Evolutionary conservation across 306 rosid genomes (phyloP).

Genomic region (Cicer chorassanicum): DNA sequence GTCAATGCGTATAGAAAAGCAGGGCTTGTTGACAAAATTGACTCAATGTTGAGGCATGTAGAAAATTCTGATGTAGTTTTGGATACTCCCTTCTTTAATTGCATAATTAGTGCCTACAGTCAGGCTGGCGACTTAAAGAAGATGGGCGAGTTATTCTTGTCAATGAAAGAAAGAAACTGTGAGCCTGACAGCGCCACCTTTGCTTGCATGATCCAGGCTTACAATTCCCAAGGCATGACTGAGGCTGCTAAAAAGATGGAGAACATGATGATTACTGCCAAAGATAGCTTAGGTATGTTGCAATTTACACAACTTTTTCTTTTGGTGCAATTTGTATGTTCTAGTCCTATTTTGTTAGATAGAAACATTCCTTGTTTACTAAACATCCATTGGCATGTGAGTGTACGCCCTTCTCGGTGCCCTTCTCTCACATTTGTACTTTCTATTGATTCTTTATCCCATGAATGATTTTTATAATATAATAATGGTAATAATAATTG

Average conservation of each 20-base stretch:
- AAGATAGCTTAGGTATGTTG: slow-evolving; percentile 52
- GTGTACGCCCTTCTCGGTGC: background rate
- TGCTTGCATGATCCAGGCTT: slow-evolving; percentile 74
- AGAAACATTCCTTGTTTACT: slow-evolving; percentile 16
- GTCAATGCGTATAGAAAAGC: slow-evolving; percentile 77
- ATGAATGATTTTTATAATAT: slow-evolving; percentile 22
- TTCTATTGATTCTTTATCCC: slow-evolving; percentile 24
- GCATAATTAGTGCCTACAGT: slow-evolving; percentile 77
- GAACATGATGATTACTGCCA: slow-evolving; percentile 53
- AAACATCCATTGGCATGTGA: slow-evolving; percentile 7
- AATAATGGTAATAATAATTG: too few species aligned
- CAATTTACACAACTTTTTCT: slow-evolving; percentile 35
- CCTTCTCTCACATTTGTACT: background rate
- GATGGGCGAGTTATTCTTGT: slow-evolving; percentile 67
- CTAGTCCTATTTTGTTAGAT: background rate
- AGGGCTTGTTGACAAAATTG: slow-evolving; percentile 63
- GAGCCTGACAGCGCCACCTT: slow-evolving; percentile 71
- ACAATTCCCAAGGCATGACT: slow-evolving; percentile 68
- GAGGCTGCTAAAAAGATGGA: slow-evolving; percentile 70
- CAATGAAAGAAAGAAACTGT: slow-evolving; percentile 73
- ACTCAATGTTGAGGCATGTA: slow-evolving; percentile 77
- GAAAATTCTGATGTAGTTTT: slow-evolving; percentile 74
- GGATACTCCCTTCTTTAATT: slow-evolving; percentile 84
- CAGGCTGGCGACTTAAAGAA: slow-evolving; percentile 67
- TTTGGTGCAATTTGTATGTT: slow-evolving; percentile 20